Evolutionary conservation across 768 basidiomycete species (phyloP), one percentile per base, ranked within the genome.

Genomic region (Leccinum truebloodii): DNA sequence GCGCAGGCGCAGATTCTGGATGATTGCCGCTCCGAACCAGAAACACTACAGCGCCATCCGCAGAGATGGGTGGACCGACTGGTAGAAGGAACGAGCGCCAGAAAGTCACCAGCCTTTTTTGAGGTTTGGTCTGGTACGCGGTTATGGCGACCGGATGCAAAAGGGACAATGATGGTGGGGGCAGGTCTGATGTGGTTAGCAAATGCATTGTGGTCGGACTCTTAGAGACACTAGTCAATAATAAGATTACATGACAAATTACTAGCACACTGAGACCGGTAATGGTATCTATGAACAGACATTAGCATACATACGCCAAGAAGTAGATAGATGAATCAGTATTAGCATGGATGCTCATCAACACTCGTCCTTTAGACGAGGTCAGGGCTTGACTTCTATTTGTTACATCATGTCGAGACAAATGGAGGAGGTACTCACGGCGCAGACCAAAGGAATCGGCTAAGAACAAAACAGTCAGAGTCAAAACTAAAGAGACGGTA

Each of bases 361-460:
- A 79, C 74, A 69, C 79, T 77, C 73, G 80, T 88, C 87, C 87
- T 81, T 84, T 59, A 84, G 87, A 90, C 82, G 75, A 77, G 79
- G 74, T 92, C 86, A 87, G 90, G 78, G 90, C 90, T 93, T 92
- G 90, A 92, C 90, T 91, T 89, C 90, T 92, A 83, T 85, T 79
- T 85, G 71, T 81, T 85, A 80, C 67, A 90, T 88, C 90, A 85
- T 68, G 76, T 66, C 61, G 66, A 58, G 59, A 13, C 12, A 7
- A 55, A 53, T 6, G 63, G 63, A 44, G 66, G 49, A 53, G 4
- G 8, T 22, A 74, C 82, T 81, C 74, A 83, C 82, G 50, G 49
- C 4, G 18, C 18, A 13, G 26, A 3, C 41, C 32, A 37, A 22
- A 9, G 10, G 24, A 56, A 13, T 28, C 18, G 50, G 34, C 22